These are phyloP conservation scores for Knoxia roxburghii DNA, from an alignment of 257 asterid genomes.

Conservation along the genomic window DNA sequence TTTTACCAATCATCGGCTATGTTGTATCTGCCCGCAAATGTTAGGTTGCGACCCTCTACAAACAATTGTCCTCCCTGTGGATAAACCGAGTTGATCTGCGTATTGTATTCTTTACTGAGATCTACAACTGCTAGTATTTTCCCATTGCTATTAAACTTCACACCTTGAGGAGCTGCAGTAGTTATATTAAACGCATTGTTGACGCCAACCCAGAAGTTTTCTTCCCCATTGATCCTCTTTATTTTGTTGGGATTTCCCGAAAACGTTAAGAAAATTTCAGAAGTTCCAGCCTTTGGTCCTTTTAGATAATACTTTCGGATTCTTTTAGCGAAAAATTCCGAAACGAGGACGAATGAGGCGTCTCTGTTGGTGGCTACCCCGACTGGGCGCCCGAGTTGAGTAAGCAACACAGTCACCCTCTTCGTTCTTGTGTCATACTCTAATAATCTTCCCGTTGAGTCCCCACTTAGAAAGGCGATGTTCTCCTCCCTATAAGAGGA, in stretches of 20 bases:
- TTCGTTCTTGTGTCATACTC: not conserved
- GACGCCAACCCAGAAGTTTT: not conserved
- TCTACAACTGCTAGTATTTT: not conserved
- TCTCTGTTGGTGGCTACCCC: not conserved
- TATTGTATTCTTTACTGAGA: not conserved
- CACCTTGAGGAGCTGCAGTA: not conserved
- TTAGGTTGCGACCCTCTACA: slow-evolving; percentile 14
- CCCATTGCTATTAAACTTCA: not conserved
- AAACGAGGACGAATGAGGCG: not conserved
- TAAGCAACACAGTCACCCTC: not conserved
- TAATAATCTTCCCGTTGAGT: not conserved
- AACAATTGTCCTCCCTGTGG: slow-evolving; percentile 22
- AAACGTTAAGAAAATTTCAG: too few species aligned
- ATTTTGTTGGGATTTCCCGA: too few species aligned
- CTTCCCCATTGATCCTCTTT: not conserved
- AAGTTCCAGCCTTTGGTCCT: too few species aligned
- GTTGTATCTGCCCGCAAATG: slow-evolving; percentile 19
- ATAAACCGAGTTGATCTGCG: slow-evolving; percentile 19
- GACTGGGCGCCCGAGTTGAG: not conserved
- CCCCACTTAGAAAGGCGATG: not conserved
- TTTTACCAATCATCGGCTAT: not conserved
- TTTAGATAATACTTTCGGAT: too few species aligned
- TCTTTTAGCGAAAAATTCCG: too few species aligned
- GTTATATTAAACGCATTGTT: not conserved
- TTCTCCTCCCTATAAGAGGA: too few species aligned